Evolutionary conservation across 208 protist genomes (phyloP), one percentile per base, ranked within the genome.

Genomic region (Porcisia hertigi): DNA sequence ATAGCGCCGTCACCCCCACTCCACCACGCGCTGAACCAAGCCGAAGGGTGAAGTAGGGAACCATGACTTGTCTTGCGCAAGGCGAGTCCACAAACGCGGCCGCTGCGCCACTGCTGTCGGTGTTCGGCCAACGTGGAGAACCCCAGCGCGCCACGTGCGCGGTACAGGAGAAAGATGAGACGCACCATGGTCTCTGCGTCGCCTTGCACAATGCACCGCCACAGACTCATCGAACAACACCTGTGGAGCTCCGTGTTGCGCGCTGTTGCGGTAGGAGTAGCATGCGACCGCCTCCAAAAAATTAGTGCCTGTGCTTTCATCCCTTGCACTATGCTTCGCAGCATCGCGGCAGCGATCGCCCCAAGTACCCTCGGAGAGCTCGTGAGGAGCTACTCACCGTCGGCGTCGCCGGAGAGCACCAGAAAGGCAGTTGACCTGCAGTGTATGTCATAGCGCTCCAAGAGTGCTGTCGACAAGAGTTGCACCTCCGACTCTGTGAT

Each of bases 151-250:
- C 88, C 90, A 47, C 76, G 74, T 49, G 59, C 81, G 55, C 84
- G 88, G 75, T 92, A 92, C 41, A 94, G 66, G 4, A 94, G 71
- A 81, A 92, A 91, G 43, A 91, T 91, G 60, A 94, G 81, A 9
- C 90, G 86, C 58, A 88, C 83, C 34, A 94, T 86, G 3, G 80
- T 88, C 53, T 94, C 88, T 3, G 84, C 59, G 73, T 94, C 90
- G 0, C 90, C 88, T 39, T 71, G 75, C 39, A 65, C 84, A 91
- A 65, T 81, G 80, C 55, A 86, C 84, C 36, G 76, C 81, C 30
- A 91, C 79, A n/a, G 73, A 59, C 67, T 89, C 83, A 55, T 79
- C 80, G 71, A 92, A 90, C 16, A 87, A 57, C 12, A 60, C 45
- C 14, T 23, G 5, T 43, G 45, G 12, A 59, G 73, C 23, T 20